These are phyloP conservation scores for Chernovozyma sophiae-reginae DNA, from an alignment of 1,139 yeast genomes.

Conservation along the genomic window DNA sequence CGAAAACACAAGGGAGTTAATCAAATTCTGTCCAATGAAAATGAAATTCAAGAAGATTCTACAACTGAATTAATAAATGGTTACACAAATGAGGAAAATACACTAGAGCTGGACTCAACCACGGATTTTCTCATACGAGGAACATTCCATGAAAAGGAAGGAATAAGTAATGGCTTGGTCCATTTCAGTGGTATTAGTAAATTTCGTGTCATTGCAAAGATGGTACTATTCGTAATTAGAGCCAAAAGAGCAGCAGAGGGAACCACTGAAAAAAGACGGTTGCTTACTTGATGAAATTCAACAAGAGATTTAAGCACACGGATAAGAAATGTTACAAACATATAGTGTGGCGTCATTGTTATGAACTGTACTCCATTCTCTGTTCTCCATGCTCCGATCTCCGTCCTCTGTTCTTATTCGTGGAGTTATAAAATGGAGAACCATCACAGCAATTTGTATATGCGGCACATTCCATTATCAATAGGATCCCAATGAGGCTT, in stretches of 20 bases:
- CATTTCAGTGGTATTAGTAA: neutral
- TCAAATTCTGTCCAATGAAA: neutral
- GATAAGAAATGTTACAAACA: too few relatives aligned
- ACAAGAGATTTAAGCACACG: too few relatives aligned
- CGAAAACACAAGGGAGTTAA: neutral
- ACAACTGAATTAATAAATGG: constrained; percentile 3
- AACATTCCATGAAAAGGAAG: neutral
- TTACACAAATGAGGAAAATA: neutral
- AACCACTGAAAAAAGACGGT: too few relatives aligned
- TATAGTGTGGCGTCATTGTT: too few relatives aligned
- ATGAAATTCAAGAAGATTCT: neutral
- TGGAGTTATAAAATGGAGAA: too few relatives aligned
- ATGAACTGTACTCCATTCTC: too few relatives aligned
- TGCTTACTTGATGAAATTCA: too few relatives aligned
- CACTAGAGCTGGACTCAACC: constrained; percentile 5
- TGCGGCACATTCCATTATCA: too few relatives aligned
- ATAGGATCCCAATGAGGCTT: too few relatives aligned
- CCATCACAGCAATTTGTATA: too few relatives aligned
- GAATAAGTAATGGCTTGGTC: neutral
- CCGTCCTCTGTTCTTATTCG: too few relatives aligned
- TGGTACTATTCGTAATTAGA: neutral
- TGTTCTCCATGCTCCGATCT: too few relatives aligned
- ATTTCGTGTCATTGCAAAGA: neutral
- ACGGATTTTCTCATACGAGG: constrained; percentile 1
- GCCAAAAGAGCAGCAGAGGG: neutral